Evolutionary conservation across 2,329 filamentous ascomycete species (phyloP).

Genomic region (Oidium heveae): DNA sequence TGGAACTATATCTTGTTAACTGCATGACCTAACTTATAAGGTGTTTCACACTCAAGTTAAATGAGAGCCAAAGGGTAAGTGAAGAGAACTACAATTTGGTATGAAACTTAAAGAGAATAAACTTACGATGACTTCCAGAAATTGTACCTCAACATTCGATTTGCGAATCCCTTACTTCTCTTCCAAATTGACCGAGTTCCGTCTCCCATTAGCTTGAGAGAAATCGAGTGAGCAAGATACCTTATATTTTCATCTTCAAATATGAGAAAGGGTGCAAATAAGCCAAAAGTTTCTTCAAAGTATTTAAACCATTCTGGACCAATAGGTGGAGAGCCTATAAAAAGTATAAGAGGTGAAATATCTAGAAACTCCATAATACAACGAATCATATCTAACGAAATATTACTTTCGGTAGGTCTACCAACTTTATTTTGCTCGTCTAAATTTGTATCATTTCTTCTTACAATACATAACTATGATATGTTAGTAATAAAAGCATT

Average conservation of each 20-base stretch:
- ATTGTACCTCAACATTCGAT: slow-evolving; percentile 8
- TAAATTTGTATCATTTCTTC: slow-evolving; percentile 10
- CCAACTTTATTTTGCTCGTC: slow-evolving; percentile 17
- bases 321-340: slow-evolving; percentile 18
- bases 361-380: slow-evolving; percentile 32
- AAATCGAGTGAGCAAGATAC: slow-evolving; percentile 10
- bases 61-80: background rate
- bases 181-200: slow-evolving; percentile 8
- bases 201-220: slow-evolving; percentile 10
- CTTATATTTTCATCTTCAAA: slow-evolving; percentile 14
- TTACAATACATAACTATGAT: slow-evolving; percentile 6
- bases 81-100: background rate
- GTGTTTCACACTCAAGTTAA: background rate
- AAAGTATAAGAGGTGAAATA: slow-evolving; percentile 24
- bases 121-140: slow-evolving; percentile 16
- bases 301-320: slow-evolving; percentile 15
- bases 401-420: slow-evolving; percentile 17
- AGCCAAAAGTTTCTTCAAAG: slow-evolving; percentile 11
- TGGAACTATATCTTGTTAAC: slow-evolving; percentile 7
- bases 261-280: slow-evolving; percentile 11
- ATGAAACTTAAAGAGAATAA: background rate
- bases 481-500: slow-evolving; percentile 1
- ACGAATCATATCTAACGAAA: slow-evolving; percentile 20
- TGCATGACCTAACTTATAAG: background rate
- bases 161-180: slow-evolving; percentile 5